A percentile compares a stretch with the other conserved stretches of the same genome.
These are phyloP conservation scores for Sphaerostilbella broomeana DNA, from an alignment of 2,329 filamentous ascomycete species.

Conservation along the genomic window DNA sequence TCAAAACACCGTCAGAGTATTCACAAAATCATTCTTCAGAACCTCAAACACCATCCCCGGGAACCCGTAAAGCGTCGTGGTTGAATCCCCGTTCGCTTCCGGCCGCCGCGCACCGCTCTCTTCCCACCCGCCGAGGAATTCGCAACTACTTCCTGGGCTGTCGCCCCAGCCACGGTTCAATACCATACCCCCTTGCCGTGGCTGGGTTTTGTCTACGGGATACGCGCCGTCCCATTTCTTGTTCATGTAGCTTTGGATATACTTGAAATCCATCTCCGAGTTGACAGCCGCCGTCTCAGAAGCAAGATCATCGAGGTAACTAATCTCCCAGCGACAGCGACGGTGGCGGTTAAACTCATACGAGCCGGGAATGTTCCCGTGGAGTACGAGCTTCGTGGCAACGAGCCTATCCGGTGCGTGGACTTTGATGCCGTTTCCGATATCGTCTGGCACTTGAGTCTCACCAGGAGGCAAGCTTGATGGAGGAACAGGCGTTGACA, in stretches of 20 bases:
- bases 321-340: slow-evolving; percentile 78
- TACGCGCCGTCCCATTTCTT: slow-evolving; percentile 65
- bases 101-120: slow-evolving; percentile 55
- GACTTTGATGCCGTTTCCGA: slow-evolving; percentile 31
- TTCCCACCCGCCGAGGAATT: slow-evolving; percentile 80
- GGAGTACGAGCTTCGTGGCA: slow-evolving; percentile 85
- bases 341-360: slow-evolving; percentile 96
- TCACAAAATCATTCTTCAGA: slow-evolving; percentile 83
- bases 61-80: slow-evolving; percentile 85
- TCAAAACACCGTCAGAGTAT: slow-evolving; percentile 81
- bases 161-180: slow-evolving; percentile 87
- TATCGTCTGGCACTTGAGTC: slow-evolving; percentile 17
- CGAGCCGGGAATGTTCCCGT: slow-evolving; percentile 90
- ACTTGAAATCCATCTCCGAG: slow-evolving; percentile 73
- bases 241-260: slow-evolving; percentile 62
- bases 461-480: slow-evolving; percentile 52
- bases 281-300: slow-evolving; percentile 42
- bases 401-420: slow-evolving; percentile 60
- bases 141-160: slow-evolving; percentile 82
- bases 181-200: slow-evolving; percentile 68
- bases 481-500: slow-evolving; percentile 67
- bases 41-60: slow-evolving; percentile 95
- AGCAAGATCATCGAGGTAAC: slow-evolving; percentile 44
- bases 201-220: slow-evolving; percentile 43
- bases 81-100: slow-evolving; percentile 51